Percentiles rank a stretch among this genome's conserved stretches.
Evolutionary conservation across 2,329 filamentous ascomycete species (phyloP).

Genomic region (Byssoonygena ceratinophila): DNA sequence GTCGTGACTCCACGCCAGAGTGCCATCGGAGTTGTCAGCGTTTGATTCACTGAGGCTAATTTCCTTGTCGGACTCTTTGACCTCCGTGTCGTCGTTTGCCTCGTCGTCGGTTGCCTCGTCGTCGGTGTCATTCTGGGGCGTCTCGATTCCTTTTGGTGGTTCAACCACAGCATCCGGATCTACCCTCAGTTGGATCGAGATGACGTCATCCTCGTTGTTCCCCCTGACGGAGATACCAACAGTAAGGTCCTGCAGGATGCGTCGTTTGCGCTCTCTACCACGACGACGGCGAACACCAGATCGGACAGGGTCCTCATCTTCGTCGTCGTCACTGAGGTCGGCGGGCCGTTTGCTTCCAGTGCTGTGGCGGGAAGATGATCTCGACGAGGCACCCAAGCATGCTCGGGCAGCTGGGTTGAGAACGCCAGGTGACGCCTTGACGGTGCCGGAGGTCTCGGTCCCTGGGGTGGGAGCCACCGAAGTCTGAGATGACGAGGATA

Average conservation of each 20-base stretch:
- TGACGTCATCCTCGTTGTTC: slow-evolving; percentile 9
- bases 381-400: slow-evolving; percentile 28
- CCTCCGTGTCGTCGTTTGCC: neutral
- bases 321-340: slow-evolving; percentile 31
- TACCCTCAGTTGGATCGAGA: slow-evolving; percentile 12
- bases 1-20: neutral
- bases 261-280: slow-evolving; percentile 15
- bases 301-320: slow-evolving; percentile 17
- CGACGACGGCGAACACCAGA: slow-evolving; percentile 11
- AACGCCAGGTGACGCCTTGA: slow-evolving; percentile 17
- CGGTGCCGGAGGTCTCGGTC: slow-evolving; percentile 1
- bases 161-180: slow-evolving; percentile 11
- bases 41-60: neutral
- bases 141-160: neutral
- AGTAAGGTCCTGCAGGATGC: slow-evolving; percentile 16
- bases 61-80: neutral
- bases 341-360: slow-evolving; percentile 35
- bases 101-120: neutral
- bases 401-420: slow-evolving; percentile 24
- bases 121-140: neutral
- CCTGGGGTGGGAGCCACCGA: neutral
- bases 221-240: slow-evolving; percentile 15
- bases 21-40: neutral
- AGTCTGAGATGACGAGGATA: slow-evolving; percentile 12
- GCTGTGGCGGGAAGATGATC: slow-evolving; percentile 35